Evolutionary conservation across 331 rosid genomes (phyloP).

Genomic region (Malus hybrid): DNA sequence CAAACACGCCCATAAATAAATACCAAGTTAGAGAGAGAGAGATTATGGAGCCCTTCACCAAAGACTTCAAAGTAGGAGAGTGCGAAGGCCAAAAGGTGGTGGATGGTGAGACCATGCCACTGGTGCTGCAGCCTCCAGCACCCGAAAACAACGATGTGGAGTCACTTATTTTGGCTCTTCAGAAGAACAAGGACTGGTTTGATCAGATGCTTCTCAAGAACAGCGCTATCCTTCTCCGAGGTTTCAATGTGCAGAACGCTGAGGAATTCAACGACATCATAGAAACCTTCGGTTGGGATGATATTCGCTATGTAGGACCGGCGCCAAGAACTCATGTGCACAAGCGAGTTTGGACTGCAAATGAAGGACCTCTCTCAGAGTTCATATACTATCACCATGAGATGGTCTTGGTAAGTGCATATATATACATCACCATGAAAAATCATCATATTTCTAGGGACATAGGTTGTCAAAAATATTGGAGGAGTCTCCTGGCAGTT

Average conservation of each 20-base stretch:
- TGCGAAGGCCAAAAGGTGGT: slow-evolving; percentile 69
- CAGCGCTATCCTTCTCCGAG: slow-evolving; percentile 67
- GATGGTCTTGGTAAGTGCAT: slow-evolving; percentile 78
- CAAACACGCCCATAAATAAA: background rate
- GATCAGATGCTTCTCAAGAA: slow-evolving; percentile 59
- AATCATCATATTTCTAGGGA: too few relatives aligned
- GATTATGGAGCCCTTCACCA: slow-evolving; percentile 45
- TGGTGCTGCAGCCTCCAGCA: slow-evolving; percentile 48
- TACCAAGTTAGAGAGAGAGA: too few relatives aligned
- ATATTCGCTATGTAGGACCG: slow-evolving; percentile 73
- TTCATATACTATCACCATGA: slow-evolving; percentile 86
- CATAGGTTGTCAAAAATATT: too few relatives aligned
- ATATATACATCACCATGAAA: too few relatives aligned
- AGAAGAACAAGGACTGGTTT: slow-evolving; percentile 61
- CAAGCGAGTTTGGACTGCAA: slow-evolving; percentile 82
- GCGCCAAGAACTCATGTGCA: slow-evolving; percentile 70
- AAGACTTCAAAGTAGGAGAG: slow-evolving; percentile 56
- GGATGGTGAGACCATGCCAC: slow-evolving; percentile 70
- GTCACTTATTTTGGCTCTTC: slow-evolving; percentile 31
- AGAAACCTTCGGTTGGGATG: slow-evolving; percentile 65
- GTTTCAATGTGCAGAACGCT: slow-evolving; percentile 43
- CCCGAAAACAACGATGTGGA: slow-evolving; percentile 26
- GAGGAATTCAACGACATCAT: slow-evolving; percentile 60
- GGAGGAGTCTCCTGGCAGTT: too few relatives aligned
- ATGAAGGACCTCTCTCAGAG: slow-evolving; percentile 84